A percentile compares a stretch with the other conserved stretches of the same genome.
phyloP scores from a whole-genome alignment of 768 basidiomycete genomes.

The Dentipellis sp. region DNA sequence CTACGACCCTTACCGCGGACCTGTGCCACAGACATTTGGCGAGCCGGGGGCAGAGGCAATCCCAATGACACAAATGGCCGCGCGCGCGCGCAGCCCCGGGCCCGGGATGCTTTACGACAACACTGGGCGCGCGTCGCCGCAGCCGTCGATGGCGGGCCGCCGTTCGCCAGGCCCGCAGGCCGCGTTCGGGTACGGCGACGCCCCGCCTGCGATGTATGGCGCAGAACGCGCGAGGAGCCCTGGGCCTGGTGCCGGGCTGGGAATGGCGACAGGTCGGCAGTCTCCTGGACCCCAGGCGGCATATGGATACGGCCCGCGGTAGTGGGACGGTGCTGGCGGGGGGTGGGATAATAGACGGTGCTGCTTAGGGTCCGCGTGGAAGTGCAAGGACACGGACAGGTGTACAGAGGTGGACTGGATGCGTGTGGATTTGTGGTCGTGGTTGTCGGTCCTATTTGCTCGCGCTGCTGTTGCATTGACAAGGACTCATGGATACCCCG shows the following conservation, averaged over 20 bases:
- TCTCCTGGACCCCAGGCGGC: conserved; percentile 12
- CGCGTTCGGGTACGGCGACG: conserved; percentile 15
- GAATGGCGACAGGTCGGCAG: conserved; percentile 1
- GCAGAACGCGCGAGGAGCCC: background rate
- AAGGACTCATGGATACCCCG: background rate
- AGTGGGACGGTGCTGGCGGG: conserved; percentile 4
- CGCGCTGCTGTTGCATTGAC: background rate
- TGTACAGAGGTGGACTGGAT: background rate
- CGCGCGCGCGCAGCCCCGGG: conserved; percentile 18
- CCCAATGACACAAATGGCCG: conserved; percentile 58
- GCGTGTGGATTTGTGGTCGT: background rate
- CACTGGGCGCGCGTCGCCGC: conserved; percentile 9
- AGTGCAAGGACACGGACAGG: background rate
- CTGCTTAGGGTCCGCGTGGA: background rate
- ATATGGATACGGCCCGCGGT: conserved; percentile 7
- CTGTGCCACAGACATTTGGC: conserved; percentile 57
- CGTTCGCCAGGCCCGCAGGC: conserved; percentile 30
- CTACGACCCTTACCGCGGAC: conserved; percentile 76
- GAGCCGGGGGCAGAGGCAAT: conserved; percentile 41
- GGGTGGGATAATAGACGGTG: background rate
- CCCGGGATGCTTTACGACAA: conserved; percentile 15
- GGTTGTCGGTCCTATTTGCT: background rate
- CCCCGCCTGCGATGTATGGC: background rate
- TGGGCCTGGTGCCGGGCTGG: background rate
- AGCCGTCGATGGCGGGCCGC: background rate